Percentiles rank a stretch among this genome's conserved stretches.
Evolutionary conservation across 345 rosid species (phyloP).

Genomic region (Gossypium ekmanianum): DNA sequence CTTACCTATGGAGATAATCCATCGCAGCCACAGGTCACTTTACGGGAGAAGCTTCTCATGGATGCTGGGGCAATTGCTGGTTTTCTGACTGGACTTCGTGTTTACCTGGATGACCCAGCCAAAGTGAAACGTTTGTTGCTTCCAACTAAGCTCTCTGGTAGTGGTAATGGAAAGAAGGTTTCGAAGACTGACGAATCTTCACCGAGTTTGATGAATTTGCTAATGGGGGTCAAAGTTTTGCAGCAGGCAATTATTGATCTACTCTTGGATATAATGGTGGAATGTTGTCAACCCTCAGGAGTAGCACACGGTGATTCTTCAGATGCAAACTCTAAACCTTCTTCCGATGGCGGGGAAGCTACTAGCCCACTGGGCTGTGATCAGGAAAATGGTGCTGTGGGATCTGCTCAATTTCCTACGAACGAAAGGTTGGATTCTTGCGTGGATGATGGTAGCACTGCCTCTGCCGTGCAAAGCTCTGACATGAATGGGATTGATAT

Average conservation of each 20-base stretch:
- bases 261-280: constrained; percentile 71
- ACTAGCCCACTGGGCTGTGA: constrained; percentile 57
- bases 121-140: constrained; percentile 97
- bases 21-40: constrained; percentile 85
- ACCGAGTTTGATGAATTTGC: constrained; percentile 96
- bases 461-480: constrained; percentile 57
- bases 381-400: constrained; percentile 59
- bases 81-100: constrained; percentile 91
- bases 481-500: constrained; percentile 43
- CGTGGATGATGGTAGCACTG: constrained; percentile 66
- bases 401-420: constrained; percentile 52
- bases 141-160: constrained; percentile 80
- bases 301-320: constrained; percentile 45
- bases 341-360: constrained; percentile 43
- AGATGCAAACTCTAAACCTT: constrained; percentile 43
- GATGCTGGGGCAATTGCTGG: constrained; percentile 99
- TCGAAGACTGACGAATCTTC: constrained; percentile 73
- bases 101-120: constrained; percentile 94
- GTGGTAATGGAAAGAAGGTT: constrained; percentile 69
- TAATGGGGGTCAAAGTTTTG: constrained; percentile 98
- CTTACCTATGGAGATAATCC: constrained; percentile 87
- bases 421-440: constrained; percentile 71
- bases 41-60: constrained; percentile 91
- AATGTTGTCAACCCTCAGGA: constrained; percentile 95
- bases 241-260: constrained; percentile 99